A percentile compares a stretch with the other conserved stretches of the same genome.
Evolutionary conservation across 2,329 filamentous ascomycete species (phyloP).

Genomic region (Sclerotinia glacialis): DNA sequence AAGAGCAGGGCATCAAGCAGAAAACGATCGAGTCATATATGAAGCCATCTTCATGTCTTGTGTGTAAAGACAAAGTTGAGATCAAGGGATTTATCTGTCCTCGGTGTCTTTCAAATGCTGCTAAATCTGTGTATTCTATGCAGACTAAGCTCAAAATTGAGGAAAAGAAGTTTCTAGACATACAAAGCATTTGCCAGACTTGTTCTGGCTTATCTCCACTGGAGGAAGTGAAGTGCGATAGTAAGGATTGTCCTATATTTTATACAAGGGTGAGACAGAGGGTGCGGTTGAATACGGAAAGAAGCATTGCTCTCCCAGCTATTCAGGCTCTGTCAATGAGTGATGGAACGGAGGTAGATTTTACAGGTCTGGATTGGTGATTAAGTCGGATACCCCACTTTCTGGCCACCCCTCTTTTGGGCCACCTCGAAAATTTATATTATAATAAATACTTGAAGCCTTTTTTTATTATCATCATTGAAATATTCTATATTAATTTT

Average conservation of each 20-base stretch:
- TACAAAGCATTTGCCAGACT: conserved; percentile 72
- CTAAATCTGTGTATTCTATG: conserved; percentile 62
- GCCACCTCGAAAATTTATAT: too few species aligned
- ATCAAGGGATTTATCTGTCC: conserved; percentile 54
- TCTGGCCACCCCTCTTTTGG: too few species aligned
- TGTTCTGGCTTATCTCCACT: conserved; percentile 71
- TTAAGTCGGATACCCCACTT: too few species aligned
- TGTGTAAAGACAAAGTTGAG: conserved; percentile 57
- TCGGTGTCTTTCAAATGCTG: conserved; percentile 53
- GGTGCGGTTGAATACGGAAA: conserved; percentile 45
- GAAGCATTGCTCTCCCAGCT: conserved; percentile 43
- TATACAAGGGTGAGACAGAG: conserved; percentile 70
- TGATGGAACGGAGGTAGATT: conserved; percentile 20
- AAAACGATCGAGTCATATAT: conserved; percentile 94
- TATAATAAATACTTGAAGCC: too few species aligned
- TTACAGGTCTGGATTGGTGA: conserved; percentile 36
- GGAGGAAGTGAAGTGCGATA: conserved; percentile 84
- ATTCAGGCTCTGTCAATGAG: conserved; percentile 43
- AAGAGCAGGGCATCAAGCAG: conserved; percentile 43
- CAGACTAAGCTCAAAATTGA: conserved; percentile 58
- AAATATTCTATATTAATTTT: too few species aligned
- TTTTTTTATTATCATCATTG: too few species aligned
- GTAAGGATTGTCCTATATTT: conserved; percentile 88
- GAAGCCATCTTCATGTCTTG: conserved; percentile 72
- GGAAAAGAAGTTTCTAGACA: conserved; percentile 61